A percentile compares a stretch with the other conserved stretches of the same genome.
Conservation (phyloP, 2,329 filamentous ascomycete genomes). For the Aspergillus hortae region DNA sequence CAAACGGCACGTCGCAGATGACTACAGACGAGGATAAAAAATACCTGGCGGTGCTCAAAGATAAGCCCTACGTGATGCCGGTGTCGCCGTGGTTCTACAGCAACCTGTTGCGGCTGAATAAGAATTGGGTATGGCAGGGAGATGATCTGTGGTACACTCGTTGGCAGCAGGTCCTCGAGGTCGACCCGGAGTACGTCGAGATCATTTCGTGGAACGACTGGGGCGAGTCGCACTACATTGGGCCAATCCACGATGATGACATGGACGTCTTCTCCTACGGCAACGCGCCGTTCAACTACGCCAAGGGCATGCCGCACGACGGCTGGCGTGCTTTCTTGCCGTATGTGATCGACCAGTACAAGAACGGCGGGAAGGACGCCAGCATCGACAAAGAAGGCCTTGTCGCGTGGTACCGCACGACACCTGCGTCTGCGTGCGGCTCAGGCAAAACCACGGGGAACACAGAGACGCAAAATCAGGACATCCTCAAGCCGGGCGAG, state of each 20-base stretch:
- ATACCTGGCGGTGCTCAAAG: conserved; percentile 35
- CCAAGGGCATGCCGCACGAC: conserved; percentile 26
- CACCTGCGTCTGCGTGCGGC: conserved; percentile 16
- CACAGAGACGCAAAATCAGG: conserved; percentile 23
- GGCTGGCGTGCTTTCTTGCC: conserved; percentile 32
- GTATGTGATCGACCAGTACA: conserved; percentile 35
- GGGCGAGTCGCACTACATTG: conserved; percentile 60
- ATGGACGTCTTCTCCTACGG: conserved; percentile 33
- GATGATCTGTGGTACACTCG: conserved; percentile 60
- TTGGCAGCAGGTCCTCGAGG: conserved; percentile 52
- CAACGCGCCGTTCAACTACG: conserved; percentile 40
- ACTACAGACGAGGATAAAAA: conserved; percentile 35
- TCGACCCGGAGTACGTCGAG: conserved; percentile 52
- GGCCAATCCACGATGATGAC: conserved; percentile 44
- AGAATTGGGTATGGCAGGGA: conserved; percentile 62
- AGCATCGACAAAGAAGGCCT: conserved; percentile 22
- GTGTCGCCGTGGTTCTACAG: conserved; percentile 58
- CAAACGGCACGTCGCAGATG: conserved; percentile 34
- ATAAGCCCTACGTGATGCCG: conserved; percentile 51
- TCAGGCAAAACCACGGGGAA: conserved; percentile 27
- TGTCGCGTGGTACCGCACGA: conserved; percentile 27
- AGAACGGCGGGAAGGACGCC: conserved; percentile 22
- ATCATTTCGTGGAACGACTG: conserved; percentile 62
- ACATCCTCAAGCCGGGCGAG: conserved; percentile 15
- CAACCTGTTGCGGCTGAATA: conserved; percentile 53